phyloP scores from a whole-genome alignment of 2,329 filamentous ascomycete genomes.

The Cordyceps fumosorosea region DNA sequence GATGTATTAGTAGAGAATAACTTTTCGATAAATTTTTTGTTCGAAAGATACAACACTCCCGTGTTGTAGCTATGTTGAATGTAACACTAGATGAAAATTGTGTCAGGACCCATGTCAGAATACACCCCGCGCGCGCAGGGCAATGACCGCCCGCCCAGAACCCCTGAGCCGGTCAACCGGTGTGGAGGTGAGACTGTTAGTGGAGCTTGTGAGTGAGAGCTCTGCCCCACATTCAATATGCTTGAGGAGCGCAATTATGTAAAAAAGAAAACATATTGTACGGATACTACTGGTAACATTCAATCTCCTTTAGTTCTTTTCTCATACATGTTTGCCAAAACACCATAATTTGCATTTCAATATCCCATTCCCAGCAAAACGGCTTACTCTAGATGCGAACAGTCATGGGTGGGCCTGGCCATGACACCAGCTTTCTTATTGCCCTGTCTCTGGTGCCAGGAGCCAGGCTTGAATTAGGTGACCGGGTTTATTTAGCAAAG shows the following conservation, averaged over 20 bases:
- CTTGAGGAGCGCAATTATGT: neutral
- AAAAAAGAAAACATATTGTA: neutral
- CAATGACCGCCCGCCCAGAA: too few relatives aligned
- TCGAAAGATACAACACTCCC: too few relatives aligned
- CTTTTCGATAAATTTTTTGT: too few relatives aligned
- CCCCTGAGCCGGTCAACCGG: neutral
- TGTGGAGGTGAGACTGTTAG: neutral
- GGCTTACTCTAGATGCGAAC: conserved; percentile 2
- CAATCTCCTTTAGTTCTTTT: neutral
- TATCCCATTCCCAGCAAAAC: conserved; percentile 2
- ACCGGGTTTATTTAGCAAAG: conserved; percentile 75
- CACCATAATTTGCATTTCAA: neutral
- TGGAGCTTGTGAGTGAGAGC: neutral
- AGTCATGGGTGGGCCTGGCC: neutral
- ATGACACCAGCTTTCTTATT: neutral
- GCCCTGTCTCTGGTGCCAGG: neutral
- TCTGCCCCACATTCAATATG: neutral
- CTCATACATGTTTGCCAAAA: conserved; percentile 8
- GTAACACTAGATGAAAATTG: too few relatives aligned
- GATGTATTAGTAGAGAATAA: too few relatives aligned
- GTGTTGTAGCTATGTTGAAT: too few relatives aligned
- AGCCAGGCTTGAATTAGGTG: neutral
- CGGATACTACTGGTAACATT: neutral
- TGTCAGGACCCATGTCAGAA: too few relatives aligned
- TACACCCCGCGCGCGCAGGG: too few relatives aligned